These are phyloP conservation scores for Podospora appendiculata DNA, from an alignment of 495 filamentous ascomycete genomes.

Conservation along the genomic window DNA sequence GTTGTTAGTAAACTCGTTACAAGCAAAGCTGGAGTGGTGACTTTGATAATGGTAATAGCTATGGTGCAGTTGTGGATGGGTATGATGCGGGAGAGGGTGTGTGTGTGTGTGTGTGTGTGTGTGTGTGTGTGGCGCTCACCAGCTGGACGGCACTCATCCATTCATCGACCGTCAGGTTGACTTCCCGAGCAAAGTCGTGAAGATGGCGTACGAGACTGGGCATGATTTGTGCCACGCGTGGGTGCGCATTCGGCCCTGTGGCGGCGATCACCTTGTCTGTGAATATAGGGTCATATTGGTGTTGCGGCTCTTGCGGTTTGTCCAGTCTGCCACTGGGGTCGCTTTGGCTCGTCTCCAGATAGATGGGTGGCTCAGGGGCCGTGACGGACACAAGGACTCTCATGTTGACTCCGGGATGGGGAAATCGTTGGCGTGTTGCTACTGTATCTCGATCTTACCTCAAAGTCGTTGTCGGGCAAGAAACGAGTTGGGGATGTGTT, in stretches of 20 bases:
- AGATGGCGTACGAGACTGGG: constrained; percentile 47
- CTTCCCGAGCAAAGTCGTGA: constrained; percentile 53
- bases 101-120: background rate
- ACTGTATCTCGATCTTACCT: too few relatives aligned
- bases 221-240: constrained; percentile 46
- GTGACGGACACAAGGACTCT: too few relatives aligned
- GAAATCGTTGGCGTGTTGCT: too few relatives aligned
- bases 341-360: too few relatives aligned
- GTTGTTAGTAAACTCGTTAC: too few relatives aligned
- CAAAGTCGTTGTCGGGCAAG: too few relatives aligned
- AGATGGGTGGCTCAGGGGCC: too few relatives aligned
- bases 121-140: constrained; percentile 16
- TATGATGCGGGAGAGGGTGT: background rate
- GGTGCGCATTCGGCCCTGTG: constrained; percentile 58
- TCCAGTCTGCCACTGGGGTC: background rate
- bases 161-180: constrained; percentile 48
- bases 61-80: constrained; percentile 4
- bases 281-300: constrained; percentile 48
- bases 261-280: constrained; percentile 63
- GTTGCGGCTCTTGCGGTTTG: background rate
- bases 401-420: too few relatives aligned
- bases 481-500: too few relatives aligned
- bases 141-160: constrained; percentile 40
- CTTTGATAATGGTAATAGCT: background rate
- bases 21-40: too few relatives aligned